Base-by-base conservation (phyloP, 805 yeast genomes). In the Cyberlindnera americana region DNA sequence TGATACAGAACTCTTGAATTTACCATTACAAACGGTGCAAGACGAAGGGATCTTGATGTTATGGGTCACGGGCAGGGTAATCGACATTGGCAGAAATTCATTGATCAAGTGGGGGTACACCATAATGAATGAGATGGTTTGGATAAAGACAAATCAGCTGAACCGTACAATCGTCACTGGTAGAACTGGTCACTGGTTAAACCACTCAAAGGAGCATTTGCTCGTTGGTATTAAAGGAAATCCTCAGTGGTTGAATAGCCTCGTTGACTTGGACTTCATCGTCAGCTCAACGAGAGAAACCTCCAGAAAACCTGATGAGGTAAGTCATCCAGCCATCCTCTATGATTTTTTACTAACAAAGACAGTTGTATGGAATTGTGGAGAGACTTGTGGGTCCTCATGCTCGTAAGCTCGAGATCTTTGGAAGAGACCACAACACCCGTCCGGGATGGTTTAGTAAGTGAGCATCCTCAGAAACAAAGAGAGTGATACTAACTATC, bases 21-120 rank as follows among this genome's bases (percentile, higher is more conserved):
- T 90, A 18, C 81, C 86, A 19, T 71, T 90, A 59, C 72, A 74
- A 26, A 63, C 72, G 32, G 67, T 90, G 25, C 97, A 89, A 57
- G 81, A 78, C 39, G 95, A 87, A 54, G 98, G 98, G 0, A 65
- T 90, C 2, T 64, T 89, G 31, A 69, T 89, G 45, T 70, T 90
- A 19, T 90, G 97, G 98, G 97, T 91, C 10, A 91, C 98, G 1
- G 97, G 97, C 1, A 71, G 98, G 33, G 88, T 96, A 10, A 80
- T 88, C 50, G 96, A 91, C 51, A 69, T 84, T 16, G 98, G 98
- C 1, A 72, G 95, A 29, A 76, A 77, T 41, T 86, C 90, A 7
- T 65, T 90, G 40, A 60, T 59, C 4, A 77, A 75, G 43, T 89
- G 96, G 96, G 97, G 97, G 2, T 90, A 90, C 57, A 57, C 62